These are phyloP conservation scores for Naganishia vishniacii DNA, from an alignment of 768 basidiomycete species.

Conservation along the genomic window DNA sequence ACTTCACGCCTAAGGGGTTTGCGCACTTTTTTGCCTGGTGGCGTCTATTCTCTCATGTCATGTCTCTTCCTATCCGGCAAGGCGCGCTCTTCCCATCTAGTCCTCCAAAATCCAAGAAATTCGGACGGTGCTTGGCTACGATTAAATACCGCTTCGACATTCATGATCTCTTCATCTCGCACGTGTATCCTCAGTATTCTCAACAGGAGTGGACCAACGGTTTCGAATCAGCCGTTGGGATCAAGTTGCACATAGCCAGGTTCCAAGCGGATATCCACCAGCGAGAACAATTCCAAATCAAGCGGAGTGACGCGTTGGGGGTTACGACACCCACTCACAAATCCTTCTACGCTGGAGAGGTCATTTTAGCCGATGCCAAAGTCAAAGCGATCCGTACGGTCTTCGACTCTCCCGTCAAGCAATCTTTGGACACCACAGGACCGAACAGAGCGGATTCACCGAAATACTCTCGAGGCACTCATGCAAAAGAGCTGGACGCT, in stretches of 20 bases:
- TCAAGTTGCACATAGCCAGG: constrained; percentile 74
- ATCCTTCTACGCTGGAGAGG: constrained; percentile 80
- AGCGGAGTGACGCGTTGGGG: constrained; percentile 57
- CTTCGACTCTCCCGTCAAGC: constrained; percentile 51
- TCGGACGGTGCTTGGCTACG: constrained; percentile 80
- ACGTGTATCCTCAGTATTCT: constrained; percentile 76
- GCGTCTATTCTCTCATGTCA: constrained; percentile 68
- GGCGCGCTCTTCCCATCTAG: constrained; percentile 69
- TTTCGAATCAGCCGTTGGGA: constrained; percentile 69
- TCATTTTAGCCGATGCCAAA: constrained; percentile 69
- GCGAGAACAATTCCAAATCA: constrained; percentile 70
- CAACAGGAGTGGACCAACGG: constrained; percentile 75
- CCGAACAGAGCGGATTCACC: constrained; percentile 4
- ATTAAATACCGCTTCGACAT: constrained; percentile 81
- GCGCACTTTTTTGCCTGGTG: constrained; percentile 92
- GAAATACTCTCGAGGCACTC: neutral
- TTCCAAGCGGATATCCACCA: constrained; percentile 90
- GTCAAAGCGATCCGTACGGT: constrained; percentile 70
- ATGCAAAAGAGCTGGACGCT: constrained; percentile 26
- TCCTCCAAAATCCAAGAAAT: constrained; percentile 71
- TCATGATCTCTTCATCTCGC: constrained; percentile 72
- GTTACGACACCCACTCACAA: constrained; percentile 65
- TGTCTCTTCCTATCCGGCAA: constrained; percentile 79
- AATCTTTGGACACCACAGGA: constrained; percentile 38
- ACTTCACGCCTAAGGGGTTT: constrained; percentile 77